Conservation (phyloP, 2,329 filamentous ascomycete genomes). For the Xylaria sp. region DNA sequence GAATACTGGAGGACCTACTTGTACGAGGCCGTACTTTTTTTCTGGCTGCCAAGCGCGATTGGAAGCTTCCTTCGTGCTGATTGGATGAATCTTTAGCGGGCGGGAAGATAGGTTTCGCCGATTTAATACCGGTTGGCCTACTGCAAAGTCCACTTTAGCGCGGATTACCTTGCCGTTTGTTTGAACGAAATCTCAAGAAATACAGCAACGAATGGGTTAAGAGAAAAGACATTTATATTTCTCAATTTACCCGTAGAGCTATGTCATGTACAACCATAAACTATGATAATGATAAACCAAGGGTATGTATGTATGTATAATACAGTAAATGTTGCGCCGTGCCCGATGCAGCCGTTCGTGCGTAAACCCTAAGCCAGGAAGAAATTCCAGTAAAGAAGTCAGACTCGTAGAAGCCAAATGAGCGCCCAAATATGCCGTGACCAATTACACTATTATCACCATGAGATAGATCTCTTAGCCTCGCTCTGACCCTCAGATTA, state of each 20-base stretch:
- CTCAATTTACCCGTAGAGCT: constrained; percentile 27
- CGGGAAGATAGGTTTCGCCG: constrained; percentile 47
- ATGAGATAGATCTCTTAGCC: constrained; percentile 1
- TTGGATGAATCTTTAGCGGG: constrained; percentile 38
- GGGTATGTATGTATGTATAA: constrained; percentile 31
- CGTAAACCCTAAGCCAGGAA: constrained; percentile 4
- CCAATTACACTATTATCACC: constrained; percentile 16
- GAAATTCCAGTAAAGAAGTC: constrained; percentile 9
- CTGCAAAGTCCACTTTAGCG: no score
- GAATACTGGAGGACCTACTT: constrained; percentile 4
- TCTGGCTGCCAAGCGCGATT: constrained; percentile 30
- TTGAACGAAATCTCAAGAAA: no score
- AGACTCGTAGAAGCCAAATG: constrained; percentile 9
- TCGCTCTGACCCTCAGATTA: background rate
- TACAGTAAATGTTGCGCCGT: constrained; percentile 31
- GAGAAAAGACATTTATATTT: background rate
- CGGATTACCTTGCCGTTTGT: no score
- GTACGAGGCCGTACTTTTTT: constrained; percentile 43
- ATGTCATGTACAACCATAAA: constrained; percentile 1
- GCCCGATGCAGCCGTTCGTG: constrained; percentile 34
- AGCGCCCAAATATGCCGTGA: constrained; percentile 17
- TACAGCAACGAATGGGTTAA: no score
- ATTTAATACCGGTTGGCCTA: background rate
- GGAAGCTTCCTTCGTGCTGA: constrained; percentile 34
- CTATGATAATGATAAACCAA: constrained; percentile 3